Evolutionary conservation across 768 basidiomycete species (phyloP), one percentile per base, ranked within the genome.

Genomic region (Leccinum pellstonianum): DNA sequence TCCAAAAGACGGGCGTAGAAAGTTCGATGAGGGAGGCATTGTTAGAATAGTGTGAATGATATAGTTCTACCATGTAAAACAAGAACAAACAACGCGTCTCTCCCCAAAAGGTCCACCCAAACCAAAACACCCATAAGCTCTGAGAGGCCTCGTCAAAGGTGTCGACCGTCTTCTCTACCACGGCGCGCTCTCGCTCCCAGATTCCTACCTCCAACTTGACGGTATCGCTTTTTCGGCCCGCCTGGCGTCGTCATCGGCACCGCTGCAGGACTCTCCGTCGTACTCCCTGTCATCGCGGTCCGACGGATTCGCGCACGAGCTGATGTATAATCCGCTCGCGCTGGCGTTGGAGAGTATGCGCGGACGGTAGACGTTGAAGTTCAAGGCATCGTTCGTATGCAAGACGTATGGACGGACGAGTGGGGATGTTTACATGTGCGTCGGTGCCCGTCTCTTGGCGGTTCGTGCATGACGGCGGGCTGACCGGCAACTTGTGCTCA

Each of bases 291-390:
- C 43, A 19, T 46, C 65, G 12, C 56, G 58, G 23, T 75, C 77
- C 49, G 72, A 74, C 15, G 59, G 67, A 23, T 59, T 43, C 5
- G 57, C 62, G 1, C 49, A 60, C 10, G 76, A 77, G 17, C 75
- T 91, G 15, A 77, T 91, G 21, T 77, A 87, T 61, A 90, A 87
- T 62, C 85, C 86, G 0, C 76, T 91, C 15, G 87, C 90, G 3
- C 72, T 91, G 21, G 85, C 88, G 0, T 70, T 92, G 54, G 90
- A 91, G 73, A 89, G 85, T 71, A 90, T 92, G 88, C 88, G 89
- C 41, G 88, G 88, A 14, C 74, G 88, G 21, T 86, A 86, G 1
- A 81, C 81, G 25, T 73, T 92, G 19, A 78, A 82, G 37, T 80
- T 88, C 59, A 75, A 84, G 87, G 84, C 3, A 77, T 78, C 0